Evolutionary conservation across 2,329 filamentous ascomycete genomes (phyloP).

Genomic region (Diaporthe sp.): DNA sequence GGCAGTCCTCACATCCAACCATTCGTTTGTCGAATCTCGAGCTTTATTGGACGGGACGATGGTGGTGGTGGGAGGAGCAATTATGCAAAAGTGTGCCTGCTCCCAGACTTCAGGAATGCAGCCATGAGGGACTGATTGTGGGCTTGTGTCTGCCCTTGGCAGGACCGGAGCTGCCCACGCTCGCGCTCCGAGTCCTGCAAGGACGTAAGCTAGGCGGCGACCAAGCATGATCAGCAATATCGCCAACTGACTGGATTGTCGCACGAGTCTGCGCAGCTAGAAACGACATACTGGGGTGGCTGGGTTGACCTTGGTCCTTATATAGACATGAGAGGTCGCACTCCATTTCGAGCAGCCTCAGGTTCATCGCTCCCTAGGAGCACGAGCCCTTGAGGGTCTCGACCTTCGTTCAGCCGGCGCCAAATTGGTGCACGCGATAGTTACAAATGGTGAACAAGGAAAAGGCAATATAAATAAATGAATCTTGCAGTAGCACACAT

Average conservation of each 20-base stretch:
- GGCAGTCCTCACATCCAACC: background rate
- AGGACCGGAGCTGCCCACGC: conserved; percentile 21
- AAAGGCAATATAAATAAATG: conserved; percentile 14
- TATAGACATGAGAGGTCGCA: conserved; percentile 11
- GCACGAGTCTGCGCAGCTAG: background rate
- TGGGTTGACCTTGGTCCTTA: background rate
- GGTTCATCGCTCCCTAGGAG: background rate
- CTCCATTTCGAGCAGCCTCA: background rate
- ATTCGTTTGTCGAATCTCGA: background rate
- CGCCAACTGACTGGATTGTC: conserved; percentile 4
- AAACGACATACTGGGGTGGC: background rate
- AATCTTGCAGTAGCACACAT: conserved; percentile 13
- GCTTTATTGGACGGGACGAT: conserved; percentile 1
- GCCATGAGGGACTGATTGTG: background rate
- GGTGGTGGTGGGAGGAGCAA: conserved; percentile 14
- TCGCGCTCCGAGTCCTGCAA: conserved; percentile 19
- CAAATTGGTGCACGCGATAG: conserved; percentile 4
- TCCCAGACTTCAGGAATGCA: conserved; percentile 21
- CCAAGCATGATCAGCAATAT: conserved; percentile 14
- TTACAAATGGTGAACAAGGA: background rate
- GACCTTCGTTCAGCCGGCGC: conserved; percentile 10
- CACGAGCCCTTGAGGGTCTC: background rate
- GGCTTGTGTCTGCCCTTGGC: background rate
- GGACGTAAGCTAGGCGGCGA: conserved; percentile 2
- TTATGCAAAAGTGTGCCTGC: conserved; percentile 18